A percentile compares a stretch with the other conserved stretches of the same genome.
Evolutionary conservation across 352 stramenopile species (phyloP).

Genomic region (Globisporangium camurandrum): DNA sequence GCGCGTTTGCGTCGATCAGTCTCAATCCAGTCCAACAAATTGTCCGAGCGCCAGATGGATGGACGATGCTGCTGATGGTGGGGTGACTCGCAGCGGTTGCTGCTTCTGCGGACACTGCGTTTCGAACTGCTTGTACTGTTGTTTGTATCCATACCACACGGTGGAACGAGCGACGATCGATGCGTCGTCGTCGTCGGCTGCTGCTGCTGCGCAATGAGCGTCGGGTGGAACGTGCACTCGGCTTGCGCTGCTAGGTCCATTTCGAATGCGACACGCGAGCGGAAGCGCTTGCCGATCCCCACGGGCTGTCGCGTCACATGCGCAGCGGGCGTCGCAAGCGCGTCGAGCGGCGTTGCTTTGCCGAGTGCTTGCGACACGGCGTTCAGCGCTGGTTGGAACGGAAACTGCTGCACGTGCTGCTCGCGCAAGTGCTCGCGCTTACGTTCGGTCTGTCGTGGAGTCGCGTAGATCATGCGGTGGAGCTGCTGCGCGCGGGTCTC

Average conservation of each 20-base stretch:
- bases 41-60: conserved; percentile 50
- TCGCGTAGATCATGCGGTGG: conserved; percentile 64
- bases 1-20: conserved; percentile 40
- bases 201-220: conserved; percentile 20
- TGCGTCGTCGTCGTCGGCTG: neutral
- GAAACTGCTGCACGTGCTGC: conserved; percentile 44
- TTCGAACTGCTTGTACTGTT: neutral
- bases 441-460: conserved; percentile 44
- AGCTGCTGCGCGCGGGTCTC: conserved; percentile 52
- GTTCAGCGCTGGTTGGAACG: conserved; percentile 79
- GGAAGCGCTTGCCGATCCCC: conserved; percentile 45
- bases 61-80: conserved; percentile 14
- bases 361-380: conserved; percentile 58
- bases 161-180: no score
- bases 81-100: no score
- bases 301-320: no score
- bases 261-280: conserved; percentile 58
- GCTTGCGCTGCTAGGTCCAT: conserved; percentile 58
- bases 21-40: conserved; percentile 65
- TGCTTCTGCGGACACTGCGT: no score
- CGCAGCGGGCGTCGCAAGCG: no score
- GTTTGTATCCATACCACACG: no score
- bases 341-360: conserved; percentile 30
- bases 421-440: conserved; percentile 55
- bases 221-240: conserved; percentile 68